Evolutionary conservation across 495 filamentous ascomycete genomes (phyloP).

Genomic region (Daldinia vernicosa): DNA sequence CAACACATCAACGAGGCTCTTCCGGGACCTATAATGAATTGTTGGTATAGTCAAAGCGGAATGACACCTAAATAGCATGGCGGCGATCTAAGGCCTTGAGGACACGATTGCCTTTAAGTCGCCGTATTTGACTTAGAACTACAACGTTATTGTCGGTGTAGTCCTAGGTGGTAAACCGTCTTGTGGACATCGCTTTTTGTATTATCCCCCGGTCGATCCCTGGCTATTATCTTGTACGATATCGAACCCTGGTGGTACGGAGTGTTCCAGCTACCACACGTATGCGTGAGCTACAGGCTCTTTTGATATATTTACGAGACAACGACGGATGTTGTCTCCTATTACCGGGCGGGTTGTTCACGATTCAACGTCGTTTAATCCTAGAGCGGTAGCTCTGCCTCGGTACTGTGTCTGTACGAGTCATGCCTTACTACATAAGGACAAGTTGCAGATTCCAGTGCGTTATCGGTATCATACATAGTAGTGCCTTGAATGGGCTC

Average conservation of each 20-base stretch:
- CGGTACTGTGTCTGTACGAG: not conserved
- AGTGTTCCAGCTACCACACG: not conserved
- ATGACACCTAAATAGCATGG: not conserved
- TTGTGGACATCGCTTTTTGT: not conserved
- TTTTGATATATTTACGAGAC: not conserved
- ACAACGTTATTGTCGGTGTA: not conserved
- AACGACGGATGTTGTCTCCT: not conserved
- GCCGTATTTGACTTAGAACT: not conserved
- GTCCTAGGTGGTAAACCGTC: not conserved
- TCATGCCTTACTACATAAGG: not conserved
- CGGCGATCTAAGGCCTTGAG: not conserved
- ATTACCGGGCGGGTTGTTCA: not conserved
- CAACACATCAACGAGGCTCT: not conserved
- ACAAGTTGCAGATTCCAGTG: not conserved
- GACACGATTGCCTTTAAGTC: not conserved
- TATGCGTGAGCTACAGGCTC: not conserved
- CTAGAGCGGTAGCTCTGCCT: not conserved
- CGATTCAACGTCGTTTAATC: not conserved
- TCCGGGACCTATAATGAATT: not conserved
- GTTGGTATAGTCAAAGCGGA: not conserved
- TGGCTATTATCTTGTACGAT: not conserved
- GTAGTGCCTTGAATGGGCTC: not conserved
- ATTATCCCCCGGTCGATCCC: not conserved
- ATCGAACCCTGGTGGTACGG: not conserved
- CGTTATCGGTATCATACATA: not conserved